Percentiles rank a stretch among this genome's conserved stretches.
Evolutionary conservation across 2,329 filamentous ascomycete species (phyloP).

Genomic region (Parastagonospora avenae): DNA sequence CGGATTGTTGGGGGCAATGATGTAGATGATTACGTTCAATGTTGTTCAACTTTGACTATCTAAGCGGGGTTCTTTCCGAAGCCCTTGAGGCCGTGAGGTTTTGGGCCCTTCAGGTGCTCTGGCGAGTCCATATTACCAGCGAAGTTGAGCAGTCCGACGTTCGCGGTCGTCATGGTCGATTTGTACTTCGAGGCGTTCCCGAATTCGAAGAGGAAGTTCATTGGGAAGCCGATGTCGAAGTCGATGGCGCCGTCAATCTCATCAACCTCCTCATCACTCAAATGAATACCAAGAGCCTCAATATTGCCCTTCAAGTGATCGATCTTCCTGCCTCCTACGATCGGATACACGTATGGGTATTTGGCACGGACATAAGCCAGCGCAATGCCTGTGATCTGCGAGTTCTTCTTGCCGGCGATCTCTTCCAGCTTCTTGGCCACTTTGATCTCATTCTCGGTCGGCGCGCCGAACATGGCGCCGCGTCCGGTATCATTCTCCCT

Average conservation of each 20-base stretch:
- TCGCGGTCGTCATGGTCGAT: slow-evolving; percentile 30
- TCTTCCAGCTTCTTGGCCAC: slow-evolving; percentile 64
- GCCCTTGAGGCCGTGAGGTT: slow-evolving; percentile 33
- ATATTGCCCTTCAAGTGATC: slow-evolving; percentile 72
- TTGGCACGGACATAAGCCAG: slow-evolving; percentile 76
- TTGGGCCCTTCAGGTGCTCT: slow-evolving; percentile 26
- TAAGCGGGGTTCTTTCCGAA: slow-evolving; percentile 1
- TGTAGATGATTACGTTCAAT: not conserved
- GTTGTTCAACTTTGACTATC: too few relatives aligned
- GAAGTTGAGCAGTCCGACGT: slow-evolving; percentile 35
- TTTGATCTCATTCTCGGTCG: slow-evolving; percentile 57
- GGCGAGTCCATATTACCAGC: slow-evolving; percentile 36
- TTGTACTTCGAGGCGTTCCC: slow-evolving; percentile 30
- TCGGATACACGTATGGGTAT: slow-evolving; percentile 73
- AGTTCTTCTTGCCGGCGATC: slow-evolving; percentile 62
- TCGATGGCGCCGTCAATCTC: slow-evolving; percentile 58
- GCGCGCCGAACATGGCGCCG: slow-evolving; percentile 26
- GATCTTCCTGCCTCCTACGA: slow-evolving; percentile 74
- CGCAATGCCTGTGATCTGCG: slow-evolving; percentile 64
- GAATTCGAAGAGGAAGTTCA: slow-evolving; percentile 52
- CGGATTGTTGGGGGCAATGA: slow-evolving; percentile 26
- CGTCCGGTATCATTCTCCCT: slow-evolving; percentile 41
- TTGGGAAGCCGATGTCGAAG: slow-evolving; percentile 15
- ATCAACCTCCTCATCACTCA: slow-evolving; percentile 59
- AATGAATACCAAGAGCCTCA: slow-evolving; percentile 56